Evolutionary conservation across 441 rosid species (phyloP), one percentile per base, ranked within the genome.

Genomic region (Brassica balearica): DNA sequence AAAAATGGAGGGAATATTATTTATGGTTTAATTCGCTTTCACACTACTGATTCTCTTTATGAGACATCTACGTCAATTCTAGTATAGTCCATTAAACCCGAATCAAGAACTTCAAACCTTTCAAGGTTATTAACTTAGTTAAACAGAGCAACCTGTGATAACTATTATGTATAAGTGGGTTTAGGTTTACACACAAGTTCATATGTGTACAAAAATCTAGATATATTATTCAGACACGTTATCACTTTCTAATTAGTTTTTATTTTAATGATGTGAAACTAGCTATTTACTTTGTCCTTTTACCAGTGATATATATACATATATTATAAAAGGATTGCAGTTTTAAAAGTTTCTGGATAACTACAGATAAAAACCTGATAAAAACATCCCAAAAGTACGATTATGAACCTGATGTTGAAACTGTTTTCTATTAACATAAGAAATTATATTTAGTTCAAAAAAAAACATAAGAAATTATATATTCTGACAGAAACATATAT

Each of bases 331-430:
- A n/a, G 17, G 56, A 48, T n/a, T n/a, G 56, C 5, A 48, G 56
- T 48, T 48, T 12, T n/a, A 7, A 5, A 48, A 48, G 56, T 48
- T 48, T n/a, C 17, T 48, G 56, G 56, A 46, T 46, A 46, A 46
- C 15, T 46, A 46, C 53, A 12, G 15, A 63, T 8, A 32, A 6
- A 48, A 66, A n/a, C 65, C 51, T 9, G 51, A 62, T 8, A 29
- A 6, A 51, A 66, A 14, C 65, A 66, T 22, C 29, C 11, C 25
- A 70, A 63, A 25, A 51, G 46, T 53, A 51, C 22, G 12, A 53
- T 22, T 34, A 63, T 15, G 59, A 70, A 63, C 70, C 58, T 69
- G 65, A 63, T 76, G 59, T 61, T 23, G 41, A 76, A 53, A 22
- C 19, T 61, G 17, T 46, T 51, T 20, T 46, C 32, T 58, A n/a